These are phyloP conservation scores for Cutaneotrichosporon daszewskae DNA, from an alignment of 1,284 basidiomycete genomes.

Conservation along the genomic window DNA sequence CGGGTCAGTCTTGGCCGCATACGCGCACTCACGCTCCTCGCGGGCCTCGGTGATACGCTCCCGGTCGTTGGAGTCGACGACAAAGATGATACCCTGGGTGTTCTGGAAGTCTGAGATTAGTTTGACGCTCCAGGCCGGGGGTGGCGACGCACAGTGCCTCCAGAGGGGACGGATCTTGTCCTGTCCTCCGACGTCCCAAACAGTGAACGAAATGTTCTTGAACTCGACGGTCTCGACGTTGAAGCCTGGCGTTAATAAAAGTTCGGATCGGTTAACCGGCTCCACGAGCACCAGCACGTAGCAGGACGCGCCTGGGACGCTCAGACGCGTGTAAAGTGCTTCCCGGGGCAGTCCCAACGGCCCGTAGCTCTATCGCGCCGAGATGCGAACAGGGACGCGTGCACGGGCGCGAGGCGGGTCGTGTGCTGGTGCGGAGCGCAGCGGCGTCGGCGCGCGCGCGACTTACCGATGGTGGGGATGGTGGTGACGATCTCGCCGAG, in stretches of 20 bases:
- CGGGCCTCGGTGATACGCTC: slow-evolving; percentile 99
- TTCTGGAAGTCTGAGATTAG: slow-evolving; percentile 88
- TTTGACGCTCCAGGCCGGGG: too few relatives aligned
- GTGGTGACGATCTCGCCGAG: slow-evolving; percentile 98
- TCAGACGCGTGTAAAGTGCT: not conserved
- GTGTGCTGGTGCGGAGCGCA: not conserved
- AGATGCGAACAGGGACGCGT: not conserved
- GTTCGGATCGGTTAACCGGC: too few relatives aligned
- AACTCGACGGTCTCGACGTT: slow-evolving; percentile 99
- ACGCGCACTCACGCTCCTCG: slow-evolving; percentile 64
- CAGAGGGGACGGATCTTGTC: slow-evolving; percentile 98
- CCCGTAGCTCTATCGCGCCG: not conserved
- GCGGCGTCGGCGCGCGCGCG: not conserved
- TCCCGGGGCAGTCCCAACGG: too few relatives aligned
- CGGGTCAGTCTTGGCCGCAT: not conserved
- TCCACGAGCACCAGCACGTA: too few relatives aligned
- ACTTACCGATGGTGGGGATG: slow-evolving; percentile 69
- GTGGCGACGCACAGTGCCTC: slow-evolving; percentile 58
- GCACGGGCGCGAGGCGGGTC: not conserved
- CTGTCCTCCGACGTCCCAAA: slow-evolving; percentile 99
- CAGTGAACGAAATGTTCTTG: slow-evolving; percentile 99
- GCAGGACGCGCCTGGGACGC: too few relatives aligned
- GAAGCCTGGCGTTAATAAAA: slow-evolving; percentile 55
- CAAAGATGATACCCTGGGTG: slow-evolving; percentile 99
- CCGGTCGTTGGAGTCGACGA: slow-evolving; percentile 99